A percentile compares a stretch with the other conserved stretches of the same genome.
Conservation (phyloP, 73 alveolate species). For the Paramecium caudatum region DNA sequence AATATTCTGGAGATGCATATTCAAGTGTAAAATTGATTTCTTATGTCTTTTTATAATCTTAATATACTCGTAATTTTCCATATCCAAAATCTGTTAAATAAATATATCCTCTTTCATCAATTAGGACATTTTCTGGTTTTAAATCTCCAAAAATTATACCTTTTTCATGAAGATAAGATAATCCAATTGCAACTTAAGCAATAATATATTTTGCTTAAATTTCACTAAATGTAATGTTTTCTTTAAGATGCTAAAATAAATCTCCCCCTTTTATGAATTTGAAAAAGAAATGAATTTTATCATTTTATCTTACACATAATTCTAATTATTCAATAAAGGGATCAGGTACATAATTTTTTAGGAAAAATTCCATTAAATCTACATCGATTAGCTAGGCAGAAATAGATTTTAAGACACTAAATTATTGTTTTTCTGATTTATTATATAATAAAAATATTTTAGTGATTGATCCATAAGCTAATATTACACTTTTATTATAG, state of each 20-base stretch:
- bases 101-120: constrained; percentile 27
- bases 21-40: constrained; percentile 7
- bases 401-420: not conserved
- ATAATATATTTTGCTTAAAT: not conserved
- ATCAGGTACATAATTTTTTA: not conserved
- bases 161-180: constrained; percentile 20
- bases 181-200: constrained; percentile 2
- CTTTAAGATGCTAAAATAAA: not conserved
- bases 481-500: not conserved
- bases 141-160: constrained; percentile 55
- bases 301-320: not conserved
- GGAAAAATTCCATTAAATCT: constrained; percentile 39
- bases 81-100: constrained; percentile 42
- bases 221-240: not conserved
- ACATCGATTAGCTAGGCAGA: not conserved
- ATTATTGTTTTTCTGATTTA: not conserved
- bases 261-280: constrained; percentile 56
- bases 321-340: constrained; percentile 3
- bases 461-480: not conserved
- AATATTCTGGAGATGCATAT: constrained; percentile 62
- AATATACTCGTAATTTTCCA: constrained; percentile 34
- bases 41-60: constrained; percentile 1
- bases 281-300: constrained; percentile 31
- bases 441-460: not conserved
- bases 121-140: constrained; percentile 63